Percentiles rank a stretch among this genome's conserved stretches.
phyloP scores from a whole-genome alignment of 768 basidiomycete species.

The Panaeolus papilionaceus region DNA sequence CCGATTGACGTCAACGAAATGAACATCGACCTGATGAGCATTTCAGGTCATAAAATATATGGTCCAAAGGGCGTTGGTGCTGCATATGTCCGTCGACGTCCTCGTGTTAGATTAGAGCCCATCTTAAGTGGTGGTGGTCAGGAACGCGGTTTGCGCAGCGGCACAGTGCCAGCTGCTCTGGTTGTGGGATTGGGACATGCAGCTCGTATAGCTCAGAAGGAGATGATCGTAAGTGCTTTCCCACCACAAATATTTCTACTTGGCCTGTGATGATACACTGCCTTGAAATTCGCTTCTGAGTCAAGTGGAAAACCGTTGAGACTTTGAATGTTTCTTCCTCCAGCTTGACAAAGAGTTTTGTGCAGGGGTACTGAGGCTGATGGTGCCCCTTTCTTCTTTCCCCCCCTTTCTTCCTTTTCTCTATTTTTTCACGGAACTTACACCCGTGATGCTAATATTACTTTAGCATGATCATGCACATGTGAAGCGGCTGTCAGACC shows the following conservation, averaged over 20 bases:
- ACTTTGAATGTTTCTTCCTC: conserved; percentile 36
- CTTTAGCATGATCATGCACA: conserved; percentile 80
- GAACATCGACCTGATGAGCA: conserved; percentile 95
- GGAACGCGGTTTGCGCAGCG: conserved; percentile 93
- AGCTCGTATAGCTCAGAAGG: conserved; percentile 86
- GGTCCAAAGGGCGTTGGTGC: conserved; percentile 98
- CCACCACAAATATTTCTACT: not conserved
- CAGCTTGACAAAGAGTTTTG: conserved; percentile 54
- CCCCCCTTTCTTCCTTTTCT: conserved; percentile 18
- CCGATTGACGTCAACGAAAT: conserved; percentile 92
- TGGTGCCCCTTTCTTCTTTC: not conserved
- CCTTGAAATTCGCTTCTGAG: not conserved
- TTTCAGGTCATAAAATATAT: conserved; percentile 97
- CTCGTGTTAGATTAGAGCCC: conserved; percentile 93
- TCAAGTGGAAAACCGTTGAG: conserved; percentile 46
- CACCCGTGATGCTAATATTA: conserved; percentile 23
- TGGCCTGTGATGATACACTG: not conserved
- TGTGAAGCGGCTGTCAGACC: conserved; percentile 76
- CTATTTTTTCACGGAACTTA: no score
- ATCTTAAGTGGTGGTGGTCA: conserved; percentile 96
- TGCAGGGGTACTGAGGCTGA: conserved; percentile 95
- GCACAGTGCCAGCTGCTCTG: conserved; percentile 89
- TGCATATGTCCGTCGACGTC: conserved; percentile 90
- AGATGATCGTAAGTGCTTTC: conserved; percentile 84
- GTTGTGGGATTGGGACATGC: conserved; percentile 96